phyloP scores from a whole-genome alignment of 2,329 filamentous ascomycete genomes.

The Penicillium verrucosum region DNA sequence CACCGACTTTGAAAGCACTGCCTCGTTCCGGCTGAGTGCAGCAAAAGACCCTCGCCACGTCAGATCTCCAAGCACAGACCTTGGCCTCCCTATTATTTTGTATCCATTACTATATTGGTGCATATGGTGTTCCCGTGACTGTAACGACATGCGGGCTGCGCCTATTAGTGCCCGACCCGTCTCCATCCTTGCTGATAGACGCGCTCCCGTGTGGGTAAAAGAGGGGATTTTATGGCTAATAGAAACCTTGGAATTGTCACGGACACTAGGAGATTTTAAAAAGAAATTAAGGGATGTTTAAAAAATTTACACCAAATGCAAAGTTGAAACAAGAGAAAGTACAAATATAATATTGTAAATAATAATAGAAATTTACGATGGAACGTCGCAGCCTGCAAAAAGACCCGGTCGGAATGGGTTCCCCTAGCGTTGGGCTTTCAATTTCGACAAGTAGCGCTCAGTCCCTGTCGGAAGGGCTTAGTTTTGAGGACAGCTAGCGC shows the following conservation, averaged over 20 bases:
- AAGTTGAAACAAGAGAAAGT: neutral
- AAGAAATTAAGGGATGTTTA: neutral
- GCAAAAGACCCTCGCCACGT: constrained; percentile 6
- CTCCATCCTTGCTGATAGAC: constrained; percentile 27
- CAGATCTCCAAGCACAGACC: constrained; percentile 5
- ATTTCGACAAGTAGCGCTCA: constrained; percentile 15
- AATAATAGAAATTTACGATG: neutral
- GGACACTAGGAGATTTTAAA: neutral
- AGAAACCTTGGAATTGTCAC: neutral
- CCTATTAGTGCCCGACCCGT: constrained; percentile 28
- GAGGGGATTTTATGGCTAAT: constrained; percentile 4
- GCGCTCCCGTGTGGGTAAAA: constrained; percentile 27
- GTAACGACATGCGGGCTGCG: constrained; percentile 26
- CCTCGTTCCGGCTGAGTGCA: constrained; percentile 9
- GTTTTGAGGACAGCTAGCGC: constrained; percentile 20
- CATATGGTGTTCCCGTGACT: constrained; percentile 28
- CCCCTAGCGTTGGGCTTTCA: constrained; percentile 11
- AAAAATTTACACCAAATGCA: neutral
- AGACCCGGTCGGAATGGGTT: constrained; percentile 16
- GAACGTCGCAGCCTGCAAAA: constrained; percentile 16
- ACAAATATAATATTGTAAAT: neutral
- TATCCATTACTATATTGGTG: neutral
- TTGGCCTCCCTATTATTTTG: neutral
- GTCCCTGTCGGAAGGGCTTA: constrained; percentile 18
- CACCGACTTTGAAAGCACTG: constrained; percentile 12